A percentile compares a stretch with the other conserved stretches of the same genome.
phyloP scores from a whole-genome alignment of 225 moss, liverwort and hornwort species.

The Takakia lepidozioides region DNA sequence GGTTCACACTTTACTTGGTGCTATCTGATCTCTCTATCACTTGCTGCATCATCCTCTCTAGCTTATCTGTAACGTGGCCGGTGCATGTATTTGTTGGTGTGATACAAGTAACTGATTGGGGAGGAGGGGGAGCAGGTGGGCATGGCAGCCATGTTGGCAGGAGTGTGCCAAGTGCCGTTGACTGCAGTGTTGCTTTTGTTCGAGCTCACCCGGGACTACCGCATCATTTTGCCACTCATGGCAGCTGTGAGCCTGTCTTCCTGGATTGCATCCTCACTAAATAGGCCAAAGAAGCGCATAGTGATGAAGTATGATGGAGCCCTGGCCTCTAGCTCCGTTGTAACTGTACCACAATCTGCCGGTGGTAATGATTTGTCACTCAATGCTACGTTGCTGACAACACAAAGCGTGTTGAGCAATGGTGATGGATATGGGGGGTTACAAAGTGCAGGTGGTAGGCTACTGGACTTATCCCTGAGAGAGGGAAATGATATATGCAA shows the following conservation, averaged over 20 bases:
- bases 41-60: no score
- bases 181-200: conserved; percentile 89
- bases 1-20: no score
- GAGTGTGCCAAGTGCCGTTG: conserved; percentile 96
- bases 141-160: conserved; percentile 97
- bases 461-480: conserved; percentile 15
- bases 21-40: no score
- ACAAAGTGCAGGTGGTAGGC: conserved; percentile 14
- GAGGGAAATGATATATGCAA: conserved; percentile 53
- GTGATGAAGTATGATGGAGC: conserved; percentile 27
- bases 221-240: conserved; percentile 94
- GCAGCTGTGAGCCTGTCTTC: conserved; percentile 92
- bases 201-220: conserved; percentile 93
- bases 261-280: conserved; percentile 82
- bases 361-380: no score
- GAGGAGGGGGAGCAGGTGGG: conserved; percentile 69
- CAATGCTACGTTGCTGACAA: no score
- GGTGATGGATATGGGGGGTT: conserved; percentile 22
- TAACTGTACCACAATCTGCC: conserved; percentile 6
- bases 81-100: no score
- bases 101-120: no score
- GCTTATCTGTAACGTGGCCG: no score
- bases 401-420: conserved; percentile 9
- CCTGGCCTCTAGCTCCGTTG: conserved; percentile 6
- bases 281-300: conserved; percentile 35